Evolutionary conservation across 352 stramenopile species (phyloP).

Genomic region (Paralagenidium karlingii): DNA sequence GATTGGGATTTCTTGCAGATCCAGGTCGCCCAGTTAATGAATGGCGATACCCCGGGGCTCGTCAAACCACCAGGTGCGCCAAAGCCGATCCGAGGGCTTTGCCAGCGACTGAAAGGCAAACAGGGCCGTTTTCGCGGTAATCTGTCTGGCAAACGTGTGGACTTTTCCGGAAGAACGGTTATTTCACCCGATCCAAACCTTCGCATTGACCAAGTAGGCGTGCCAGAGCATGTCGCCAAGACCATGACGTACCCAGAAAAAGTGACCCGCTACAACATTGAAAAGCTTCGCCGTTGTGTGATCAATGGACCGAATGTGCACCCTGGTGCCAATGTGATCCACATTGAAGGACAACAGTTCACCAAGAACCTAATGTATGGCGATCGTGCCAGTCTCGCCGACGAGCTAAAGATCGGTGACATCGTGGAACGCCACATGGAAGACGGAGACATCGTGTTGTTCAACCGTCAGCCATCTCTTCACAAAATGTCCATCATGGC

Average conservation of each 20-base stretch:
- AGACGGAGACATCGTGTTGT: constrained; percentile 98
- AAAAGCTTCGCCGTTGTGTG: constrained; percentile 91
- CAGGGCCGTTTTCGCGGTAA: constrained; percentile 98
- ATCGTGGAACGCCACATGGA: constrained; percentile 99
- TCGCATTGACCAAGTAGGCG: constrained; percentile 89
- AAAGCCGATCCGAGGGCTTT: constrained; percentile 95
- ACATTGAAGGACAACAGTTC: constrained; percentile 75
- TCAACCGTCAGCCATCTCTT: constrained; percentile 99
- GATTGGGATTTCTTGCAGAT: constrained; percentile 99
- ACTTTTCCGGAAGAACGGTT: constrained; percentile 98
- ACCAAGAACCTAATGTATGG: constrained; percentile 91
- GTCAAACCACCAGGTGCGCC: constrained; percentile 87
- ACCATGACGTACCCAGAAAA: constrained; percentile 98
- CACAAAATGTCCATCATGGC: constrained; percentile 99
- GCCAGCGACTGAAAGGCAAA: constrained; percentile 96
- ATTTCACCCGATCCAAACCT: constrained; percentile 99
- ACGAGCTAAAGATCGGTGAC: constrained; percentile 94
- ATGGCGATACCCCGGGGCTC: constrained; percentile 96
- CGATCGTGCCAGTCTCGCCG: constrained; percentile 87
- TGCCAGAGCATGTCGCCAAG: constrained; percentile 93
- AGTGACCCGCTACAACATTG: constrained; percentile 97
- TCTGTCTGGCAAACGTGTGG: constrained; percentile 97
- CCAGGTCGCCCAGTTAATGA: constrained; percentile 97
- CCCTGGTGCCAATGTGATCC: constrained; percentile 93
- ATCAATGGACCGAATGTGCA: constrained; percentile 93